A percentile compares a stretch with the other conserved stretches of the same genome.
phyloP scores from a whole-genome alignment of 2,329 filamentous ascomycete species.

The Xylariaceae sp. region DNA sequence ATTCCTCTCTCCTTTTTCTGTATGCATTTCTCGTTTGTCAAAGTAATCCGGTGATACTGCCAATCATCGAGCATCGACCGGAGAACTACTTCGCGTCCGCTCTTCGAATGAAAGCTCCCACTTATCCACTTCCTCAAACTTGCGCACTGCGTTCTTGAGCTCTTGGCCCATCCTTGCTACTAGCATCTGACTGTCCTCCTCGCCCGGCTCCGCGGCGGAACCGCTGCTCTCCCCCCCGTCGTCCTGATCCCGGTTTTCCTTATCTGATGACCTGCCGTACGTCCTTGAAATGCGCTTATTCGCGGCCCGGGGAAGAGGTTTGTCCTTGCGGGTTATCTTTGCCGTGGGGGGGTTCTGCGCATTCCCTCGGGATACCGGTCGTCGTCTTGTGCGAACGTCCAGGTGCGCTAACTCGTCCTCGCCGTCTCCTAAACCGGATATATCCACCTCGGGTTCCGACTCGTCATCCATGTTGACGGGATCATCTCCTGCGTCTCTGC shows the following conservation, averaged over 20 bases:
- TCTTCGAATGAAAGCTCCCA: constrained; percentile 67
- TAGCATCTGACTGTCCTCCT: constrained; percentile 37
- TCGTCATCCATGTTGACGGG: constrained; percentile 38
- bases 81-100: constrained; percentile 53
- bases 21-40: no score
- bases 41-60: no score
- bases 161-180: constrained; percentile 45
- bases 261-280: constrained; percentile 53
- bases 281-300: constrained; percentile 38
- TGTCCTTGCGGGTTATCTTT: constrained; percentile 19
- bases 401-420: constrained; percentile 54
- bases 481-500: constrained; percentile 38
- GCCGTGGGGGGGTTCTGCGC: constrained; percentile 25
- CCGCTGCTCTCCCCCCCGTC: constrained; percentile 37
- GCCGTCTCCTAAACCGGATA: constrained; percentile 46
- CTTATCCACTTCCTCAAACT: constrained; percentile 65
- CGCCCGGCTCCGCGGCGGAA: constrained; percentile 32
- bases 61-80: constrained; percentile 45
- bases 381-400: constrained; percentile 36
- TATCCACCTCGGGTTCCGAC: constrained; percentile 47
- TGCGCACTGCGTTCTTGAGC: constrained; percentile 55
- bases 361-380: constrained; percentile 32
- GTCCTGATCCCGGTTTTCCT: constrained; percentile 50
- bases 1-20: not conserved
- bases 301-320: constrained; percentile 11